Base-by-base conservation (phyloP, 1,284 basidiomycete genomes). In the Apiotrichum porosum region DNA sequence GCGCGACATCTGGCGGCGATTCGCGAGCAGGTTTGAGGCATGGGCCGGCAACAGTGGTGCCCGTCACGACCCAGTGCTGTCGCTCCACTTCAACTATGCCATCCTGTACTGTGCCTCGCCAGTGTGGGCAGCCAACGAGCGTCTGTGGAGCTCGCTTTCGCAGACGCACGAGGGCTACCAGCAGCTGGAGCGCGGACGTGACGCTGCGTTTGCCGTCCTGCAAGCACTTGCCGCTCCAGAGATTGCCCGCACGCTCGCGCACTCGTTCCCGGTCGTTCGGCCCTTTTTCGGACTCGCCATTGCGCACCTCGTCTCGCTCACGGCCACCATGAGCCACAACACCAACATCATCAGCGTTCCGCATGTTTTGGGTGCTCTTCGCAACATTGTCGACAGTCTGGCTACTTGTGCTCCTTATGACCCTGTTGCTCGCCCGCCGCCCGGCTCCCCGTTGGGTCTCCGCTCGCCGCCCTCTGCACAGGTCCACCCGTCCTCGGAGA, bases 151-250 rank as follows among this genome's bases (percentile, higher is more conserved):
- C 19, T 62, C 66, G 6, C 52, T 73, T 34, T 56, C 65, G 5
- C 49, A 56, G 18, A 54, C 52, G 2, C 57, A 57, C 33, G 65
- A 69, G 21, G 71, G 71, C 2, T 65, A 63, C 41, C 51, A 59
- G 35, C 60, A 67, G 41, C 57, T 73, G 8, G 68, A 70, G 47
- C 49, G 66, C 17, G 63, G 60, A 4, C 55, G 69, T 37, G 71
- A 73, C 45, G 67, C 71, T 0, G 71, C 69, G 6, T 65, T 69
- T 21, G 62, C 63, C 2, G 60, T 73, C 14, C 59, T 72, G 9
- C 57, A 65, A 32, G 58, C 62, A 4, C 58, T 73, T 26, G 64
- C 64, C 42, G 62, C 68, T 19, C 63, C 63, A 3, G 71, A 73
- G 47, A 65, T 73, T 17, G 62, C 60, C 12, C 58, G 71, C 4